Conservation (phyloP, 2,329 filamentous ascomycete genomes). For the Elsinoe arachidis region DNA sequence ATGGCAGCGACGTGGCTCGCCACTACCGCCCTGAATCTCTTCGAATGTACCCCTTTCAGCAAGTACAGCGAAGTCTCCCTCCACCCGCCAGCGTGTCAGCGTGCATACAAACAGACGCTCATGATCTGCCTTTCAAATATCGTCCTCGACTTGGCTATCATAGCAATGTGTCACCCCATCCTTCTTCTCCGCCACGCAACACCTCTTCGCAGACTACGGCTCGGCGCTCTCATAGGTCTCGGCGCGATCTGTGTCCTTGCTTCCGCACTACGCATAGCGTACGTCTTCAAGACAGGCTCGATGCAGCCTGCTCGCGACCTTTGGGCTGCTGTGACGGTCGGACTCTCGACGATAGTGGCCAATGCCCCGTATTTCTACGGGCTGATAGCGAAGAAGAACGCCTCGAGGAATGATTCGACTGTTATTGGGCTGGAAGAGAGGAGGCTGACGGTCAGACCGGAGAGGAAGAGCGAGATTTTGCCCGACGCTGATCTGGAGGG, state of each 20-base stretch:
- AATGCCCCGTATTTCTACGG: conserved; percentile 18
- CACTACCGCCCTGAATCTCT: conserved; percentile 27
- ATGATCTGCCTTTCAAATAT: conserved; percentile 30
- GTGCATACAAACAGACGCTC: conserved; percentile 28
- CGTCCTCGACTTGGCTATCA: conserved; percentile 21
- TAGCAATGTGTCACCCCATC: conserved; percentile 21
- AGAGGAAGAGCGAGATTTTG: not conserved
- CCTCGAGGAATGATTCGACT: not conserved
- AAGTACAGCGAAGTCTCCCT: conserved; percentile 23
- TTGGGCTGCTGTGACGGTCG: conserved; percentile 17
- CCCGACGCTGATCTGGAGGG: not conserved
- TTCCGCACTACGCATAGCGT: conserved; percentile 15
- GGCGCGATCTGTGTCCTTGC: conserved; percentile 17
- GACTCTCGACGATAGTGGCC: conserved; percentile 17
- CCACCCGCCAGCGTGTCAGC: conserved; percentile 21
- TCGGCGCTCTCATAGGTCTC: conserved; percentile 15
- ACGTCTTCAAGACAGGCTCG: conserved; percentile 16
- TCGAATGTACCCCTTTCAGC: conserved; percentile 32
- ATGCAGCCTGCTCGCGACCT: conserved; percentile 17
- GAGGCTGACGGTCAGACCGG: not conserved
- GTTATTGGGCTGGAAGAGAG: not conserved
- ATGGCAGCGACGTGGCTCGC: conserved; percentile 24
- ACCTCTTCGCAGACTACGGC: conserved; percentile 1
- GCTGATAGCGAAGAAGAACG: not conserved
- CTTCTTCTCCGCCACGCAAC: conserved; percentile 14